Conservation (phyloP, 306 rosid species). For the Sicyos baderoa region DNA sequence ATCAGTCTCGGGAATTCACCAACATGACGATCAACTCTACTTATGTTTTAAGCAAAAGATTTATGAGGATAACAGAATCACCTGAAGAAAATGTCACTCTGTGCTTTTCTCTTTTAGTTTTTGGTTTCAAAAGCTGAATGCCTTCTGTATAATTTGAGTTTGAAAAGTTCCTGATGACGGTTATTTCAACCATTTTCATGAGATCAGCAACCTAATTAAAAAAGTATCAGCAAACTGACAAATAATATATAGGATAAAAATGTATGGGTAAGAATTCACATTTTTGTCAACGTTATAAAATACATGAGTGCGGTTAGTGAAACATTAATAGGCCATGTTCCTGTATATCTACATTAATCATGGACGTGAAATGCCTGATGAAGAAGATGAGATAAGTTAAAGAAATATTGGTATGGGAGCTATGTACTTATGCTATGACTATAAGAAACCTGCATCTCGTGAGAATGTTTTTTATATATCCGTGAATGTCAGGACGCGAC, state of each 20-base stretch:
- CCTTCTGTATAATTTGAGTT: conserved; percentile 54
- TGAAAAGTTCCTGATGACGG: conserved; percentile 46
- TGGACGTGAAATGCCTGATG: neutral
- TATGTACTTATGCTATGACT: no score
- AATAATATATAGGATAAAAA: neutral
- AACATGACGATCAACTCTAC: neutral
- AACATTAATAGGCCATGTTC: neutral
- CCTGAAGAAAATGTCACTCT: conserved; percentile 49
- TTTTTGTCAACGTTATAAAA: neutral
- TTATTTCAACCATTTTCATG: conserved; percentile 37
- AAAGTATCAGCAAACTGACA: neutral
- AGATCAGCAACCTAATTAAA: conserved; percentile 31
- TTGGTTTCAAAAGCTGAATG: conserved; percentile 45
- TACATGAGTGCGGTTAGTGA: neutral
- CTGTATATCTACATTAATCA: neutral
- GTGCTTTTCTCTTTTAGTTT: conserved; percentile 45
- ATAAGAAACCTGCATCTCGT: no score
- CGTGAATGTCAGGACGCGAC: no score
- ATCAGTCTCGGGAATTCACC: neutral
- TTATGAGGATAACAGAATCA: conserved; percentile 17
- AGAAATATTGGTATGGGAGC: neutral
- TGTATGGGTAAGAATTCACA: neutral
- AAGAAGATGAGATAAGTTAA: neutral
- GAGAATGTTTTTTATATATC: no score
- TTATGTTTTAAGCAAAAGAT: neutral